phyloP scores from a whole-genome alignment of 805 yeast genomes.

The Metschnikowia proteae region DNA sequence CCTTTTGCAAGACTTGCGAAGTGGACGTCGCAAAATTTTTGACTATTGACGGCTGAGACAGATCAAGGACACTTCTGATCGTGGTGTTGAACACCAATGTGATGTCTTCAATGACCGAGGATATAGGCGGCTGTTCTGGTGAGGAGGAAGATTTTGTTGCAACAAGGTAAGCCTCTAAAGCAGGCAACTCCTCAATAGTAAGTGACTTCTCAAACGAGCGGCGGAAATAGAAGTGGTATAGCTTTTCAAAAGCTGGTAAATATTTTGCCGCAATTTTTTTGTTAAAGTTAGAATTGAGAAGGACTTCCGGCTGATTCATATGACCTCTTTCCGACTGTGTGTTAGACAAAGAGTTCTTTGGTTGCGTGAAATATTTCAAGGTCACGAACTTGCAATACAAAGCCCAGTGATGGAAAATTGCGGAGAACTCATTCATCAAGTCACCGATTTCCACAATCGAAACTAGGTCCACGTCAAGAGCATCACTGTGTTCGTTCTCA shows the following conservation, averaged over 20 bases:
- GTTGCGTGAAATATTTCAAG: slow-evolving; percentile 51
- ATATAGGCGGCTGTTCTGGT: slow-evolving; percentile 62
- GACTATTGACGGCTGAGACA: slow-evolving; percentile 62
- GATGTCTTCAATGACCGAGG: slow-evolving; percentile 85
- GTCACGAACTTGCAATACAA: slow-evolving; percentile 71
- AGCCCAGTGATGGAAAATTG: slow-evolving; percentile 83
- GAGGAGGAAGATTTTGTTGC: slow-evolving; percentile 18
- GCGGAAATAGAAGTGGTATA: slow-evolving; percentile 65
- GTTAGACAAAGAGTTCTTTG: slow-evolving; percentile 1
- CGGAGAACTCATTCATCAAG: slow-evolving; percentile 63
- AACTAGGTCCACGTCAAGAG: slow-evolving; percentile 33
- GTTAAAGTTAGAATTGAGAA: slow-evolving; percentile 52
- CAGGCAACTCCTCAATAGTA: slow-evolving; percentile 72
- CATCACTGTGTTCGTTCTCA: slow-evolving; percentile 14
- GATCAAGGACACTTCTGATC: slow-evolving; percentile 59
- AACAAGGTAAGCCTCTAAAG: slow-evolving; percentile 38
- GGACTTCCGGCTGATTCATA: slow-evolving; percentile 47
- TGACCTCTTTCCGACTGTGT: slow-evolving; percentile 14
- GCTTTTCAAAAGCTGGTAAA: slow-evolving; percentile 58
- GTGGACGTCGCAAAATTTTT: slow-evolving; percentile 52
- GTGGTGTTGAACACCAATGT: slow-evolving; percentile 68
- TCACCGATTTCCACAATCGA: slow-evolving; percentile 67
- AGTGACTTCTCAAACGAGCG: slow-evolving; percentile 80
- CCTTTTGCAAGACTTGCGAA: slow-evolving; percentile 59
- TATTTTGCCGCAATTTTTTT: slow-evolving; percentile 51